Evolutionary conservation across 345 rosid genomes (phyloP).

Genomic region (Ailanthus altissimus): DNA sequence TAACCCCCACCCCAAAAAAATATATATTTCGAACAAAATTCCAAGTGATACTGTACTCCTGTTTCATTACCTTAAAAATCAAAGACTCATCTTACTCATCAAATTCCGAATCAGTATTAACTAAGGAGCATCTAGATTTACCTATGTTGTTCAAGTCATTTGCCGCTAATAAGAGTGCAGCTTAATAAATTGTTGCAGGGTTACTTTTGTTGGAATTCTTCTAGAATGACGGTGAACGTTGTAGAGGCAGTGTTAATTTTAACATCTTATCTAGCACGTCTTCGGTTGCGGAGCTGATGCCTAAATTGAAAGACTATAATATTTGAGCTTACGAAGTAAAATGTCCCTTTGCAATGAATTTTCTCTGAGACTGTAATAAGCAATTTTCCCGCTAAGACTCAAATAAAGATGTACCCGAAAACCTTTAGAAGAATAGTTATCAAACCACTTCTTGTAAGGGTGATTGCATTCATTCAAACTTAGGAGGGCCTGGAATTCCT

Average conservation of each 20-base stretch:
- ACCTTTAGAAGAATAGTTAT: slow-evolving; percentile 65
- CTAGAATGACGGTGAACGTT: too few relatives aligned
- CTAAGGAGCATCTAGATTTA: too few relatives aligned
- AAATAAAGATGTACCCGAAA: slow-evolving; percentile 60
- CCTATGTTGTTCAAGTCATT: background rate
- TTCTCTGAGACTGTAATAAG: slow-evolving; percentile 25
- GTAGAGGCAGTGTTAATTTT: too few relatives aligned
- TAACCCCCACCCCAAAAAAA: too few relatives aligned
- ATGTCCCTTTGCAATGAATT: slow-evolving; percentile 32
- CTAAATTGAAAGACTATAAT: slow-evolving; percentile 51
- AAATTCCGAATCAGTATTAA: slow-evolving; percentile 21
- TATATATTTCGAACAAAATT: background rate
- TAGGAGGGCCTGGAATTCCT: slow-evolving; percentile 59
- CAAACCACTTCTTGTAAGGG: slow-evolving; percentile 88
- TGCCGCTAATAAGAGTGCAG: too few relatives aligned
- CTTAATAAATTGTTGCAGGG: too few relatives aligned
- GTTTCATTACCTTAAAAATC: slow-evolving; percentile 59
- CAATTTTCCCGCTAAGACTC: slow-evolving; percentile 13
- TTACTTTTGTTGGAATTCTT: too few relatives aligned
- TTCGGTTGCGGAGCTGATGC: slow-evolving; percentile 86
- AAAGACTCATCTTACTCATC: slow-evolving; percentile 53
- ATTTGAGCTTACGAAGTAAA: slow-evolving; percentile 32
- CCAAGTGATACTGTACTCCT: background rate
- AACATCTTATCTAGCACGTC: slow-evolving; percentile 73
- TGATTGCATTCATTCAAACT: slow-evolving; percentile 50